Percentiles rank a stretch among this genome's conserved stretches.
Evolutionary conservation across 2,329 filamentous ascomycete species (phyloP).

Genomic region (Scytalidium sp.): DNA sequence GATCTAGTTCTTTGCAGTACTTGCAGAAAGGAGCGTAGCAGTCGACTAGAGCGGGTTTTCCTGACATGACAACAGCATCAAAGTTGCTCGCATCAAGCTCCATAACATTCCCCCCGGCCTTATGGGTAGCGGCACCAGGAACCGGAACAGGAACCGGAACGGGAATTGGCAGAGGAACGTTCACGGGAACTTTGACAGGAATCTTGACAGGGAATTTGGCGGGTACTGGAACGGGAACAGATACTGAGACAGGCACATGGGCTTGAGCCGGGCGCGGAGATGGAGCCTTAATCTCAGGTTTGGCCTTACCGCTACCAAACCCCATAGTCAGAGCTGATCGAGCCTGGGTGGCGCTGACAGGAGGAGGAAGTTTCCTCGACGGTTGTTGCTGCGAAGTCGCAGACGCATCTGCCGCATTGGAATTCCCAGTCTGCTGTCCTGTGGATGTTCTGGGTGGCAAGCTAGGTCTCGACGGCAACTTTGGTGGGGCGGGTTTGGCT

Average conservation of each 20-base stretch:
- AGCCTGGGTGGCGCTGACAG: slow-evolving; percentile 7
- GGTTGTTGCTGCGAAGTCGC: slow-evolving; percentile 8
- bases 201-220: slow-evolving; percentile 2
- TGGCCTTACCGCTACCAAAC: slow-evolving; percentile 18
- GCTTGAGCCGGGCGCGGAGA: slow-evolving; percentile 13
- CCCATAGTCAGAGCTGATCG: slow-evolving; percentile 20
- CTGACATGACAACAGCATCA: slow-evolving; percentile 80
- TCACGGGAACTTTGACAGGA: background rate
- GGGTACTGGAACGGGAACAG: slow-evolving; percentile 14
- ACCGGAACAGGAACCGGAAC: background rate
- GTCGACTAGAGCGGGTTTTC: slow-evolving; percentile 91
- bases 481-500: slow-evolving; percentile 11
- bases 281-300: slow-evolving; percentile 13
- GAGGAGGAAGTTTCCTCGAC: slow-evolving; percentile 19
- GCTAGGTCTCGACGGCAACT: slow-evolving; percentile 23
- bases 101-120: slow-evolving; percentile 49
- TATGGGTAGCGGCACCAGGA: background rate
- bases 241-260: slow-evolving; percentile 6
- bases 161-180: background rate
- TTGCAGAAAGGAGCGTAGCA: slow-evolving; percentile 97
- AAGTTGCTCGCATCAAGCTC: slow-evolving; percentile 89
- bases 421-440: slow-evolving; percentile 32
- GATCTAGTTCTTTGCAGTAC: slow-evolving; percentile 96
- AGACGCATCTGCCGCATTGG: slow-evolving; percentile 6
- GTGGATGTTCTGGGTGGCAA: slow-evolving; percentile 50